These are phyloP conservation scores for Colletotrichum agaves DNA, from an alignment of 2,329 filamentous ascomycete genomes.

Conservation along the genomic window DNA sequence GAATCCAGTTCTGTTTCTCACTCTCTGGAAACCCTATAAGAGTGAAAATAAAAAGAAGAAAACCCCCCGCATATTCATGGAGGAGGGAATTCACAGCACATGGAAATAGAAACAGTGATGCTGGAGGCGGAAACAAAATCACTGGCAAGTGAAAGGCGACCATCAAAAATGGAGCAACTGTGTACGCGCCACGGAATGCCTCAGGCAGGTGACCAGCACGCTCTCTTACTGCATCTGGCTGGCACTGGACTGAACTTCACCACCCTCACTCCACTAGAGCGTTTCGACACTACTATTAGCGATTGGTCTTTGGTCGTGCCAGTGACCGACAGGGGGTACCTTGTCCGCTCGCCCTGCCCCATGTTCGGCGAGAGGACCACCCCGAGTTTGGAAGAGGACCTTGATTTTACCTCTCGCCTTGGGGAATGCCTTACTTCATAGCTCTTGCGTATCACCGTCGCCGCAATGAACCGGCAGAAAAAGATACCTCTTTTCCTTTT, in stretches of 20 bases:
- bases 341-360: neutral
- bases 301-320: constrained; percentile 27
- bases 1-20: no score
- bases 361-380: constrained; percentile 15
- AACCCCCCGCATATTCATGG: no score
- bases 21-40: no score
- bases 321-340: constrained; percentile 20
- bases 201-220: constrained; percentile 26
- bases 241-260: constrained; percentile 4
- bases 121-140: neutral
- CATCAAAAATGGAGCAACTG: constrained; percentile 5
- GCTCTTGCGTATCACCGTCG: constrained; percentile 9
- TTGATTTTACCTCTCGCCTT: constrained; percentile 5
- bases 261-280: constrained; percentile 9
- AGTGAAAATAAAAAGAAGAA: no score
- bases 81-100: neutral
- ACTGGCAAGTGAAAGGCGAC: neutral
- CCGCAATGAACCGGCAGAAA: neutral
- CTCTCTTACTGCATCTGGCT: constrained; percentile 22
- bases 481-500: no score
- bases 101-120: constrained; percentile 8
- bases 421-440: no score
- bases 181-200: constrained; percentile 11
- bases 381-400: neutral
- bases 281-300: constrained; percentile 27